Base-by-base conservation (phyloP, 495 filamentous ascomycete genomes). In the Talaromyces nanjingensis region DNA sequence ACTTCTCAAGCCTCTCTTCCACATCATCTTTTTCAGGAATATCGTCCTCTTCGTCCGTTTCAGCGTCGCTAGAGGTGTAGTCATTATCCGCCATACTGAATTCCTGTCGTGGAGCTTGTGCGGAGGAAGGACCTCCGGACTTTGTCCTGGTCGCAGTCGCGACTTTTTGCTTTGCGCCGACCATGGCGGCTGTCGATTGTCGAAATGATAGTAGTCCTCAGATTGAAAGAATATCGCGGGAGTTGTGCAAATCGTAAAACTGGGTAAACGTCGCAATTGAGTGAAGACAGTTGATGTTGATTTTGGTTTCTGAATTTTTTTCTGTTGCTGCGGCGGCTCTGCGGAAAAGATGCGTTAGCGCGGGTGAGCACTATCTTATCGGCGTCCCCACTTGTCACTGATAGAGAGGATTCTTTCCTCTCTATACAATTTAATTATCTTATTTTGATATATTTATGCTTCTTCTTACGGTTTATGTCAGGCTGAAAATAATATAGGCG, bases 1-100 rank as follows among this genome's bases (percentile, higher is more conserved):
- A 79, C 64, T 84, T 82, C 76, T 96, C 92, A 16, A 98, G 83
- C 72, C 91, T 91, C 68, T 85, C 83, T 71, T 98, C 93, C 34
- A 87, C 84, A 60, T 82, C 86, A 68, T 96, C 91, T 72, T 92
- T 93, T 52, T 88, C 87, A 16, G 78, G 73, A 34, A 67, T 57
- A 58, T 76, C 72, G 53, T 83, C 77, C 14, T 81, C 78, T 25
- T 79, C 76, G 7, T 70, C 71, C 27, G 61, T 62, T 25, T 69
- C 63, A 33, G 31, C 63, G 66, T 72, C 7, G 64, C 68, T 37
- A 59, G 56, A 59, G 0, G 16, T 20, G 31, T 59, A 59, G 18
- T 24, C 27, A 16, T 71, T 71, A 45, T 68, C 69, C 33, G 66
- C 70, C 73, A 73, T 75, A 2, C 74, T 68, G 42, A 74, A 66